Evolutionary conservation across 139 green algal genomes (phyloP), one percentile per base, ranked within the genome.

Genomic region (Chlamydomonas eustigma): DNA sequence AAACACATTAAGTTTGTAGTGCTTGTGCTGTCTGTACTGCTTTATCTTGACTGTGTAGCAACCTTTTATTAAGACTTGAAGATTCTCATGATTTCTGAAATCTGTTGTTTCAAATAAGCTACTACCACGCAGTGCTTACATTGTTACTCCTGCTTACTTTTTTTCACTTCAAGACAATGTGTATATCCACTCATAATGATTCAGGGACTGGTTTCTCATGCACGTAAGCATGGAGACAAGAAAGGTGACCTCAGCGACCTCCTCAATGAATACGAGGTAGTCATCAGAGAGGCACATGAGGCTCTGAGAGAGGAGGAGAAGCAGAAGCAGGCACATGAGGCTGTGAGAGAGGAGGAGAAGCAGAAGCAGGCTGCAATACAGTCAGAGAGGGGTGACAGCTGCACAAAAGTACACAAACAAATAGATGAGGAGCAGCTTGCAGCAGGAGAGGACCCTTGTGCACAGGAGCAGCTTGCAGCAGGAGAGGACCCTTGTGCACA

Each of bases 191-290:
- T n/a, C n/a, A n/a, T n/a, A n/a, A n/a, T n/a, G n/a, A 31, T 22
- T 31, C 68, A 74, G 71, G n/a, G 22, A 12, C 39, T 76, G 39
- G n/a, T 5, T 32, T 32, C 3, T 28, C 71, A 76, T 22, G 71
- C 71, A 3, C 6, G 71, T 2, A 76, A 67, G 39, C 37, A 64
- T 25, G 71, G 71, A 5, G 71, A 76, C 71, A 76, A 76, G 71
- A 76, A 67, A 12, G 25, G 35, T 3, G 71, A 76, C 71, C n/a
- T 76, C 6, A 30, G 71, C 31, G 71, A 76, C 3, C 6, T 76
- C 28, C 35, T 64, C 2, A 28, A 3, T n/a, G 34, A 44, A 31
- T 76, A 76, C 30, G 4, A 78, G 58, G 35, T 3, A 28, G 35
- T 73, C 18, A 50, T 78, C n/a, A 51, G 38, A n/a, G 73, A 77